Evolutionary conservation across 176 grass and related monocot genomes (phyloP), one percentile per base, ranked within the genome.

Genomic region (Saccharum spontaneum): DNA sequence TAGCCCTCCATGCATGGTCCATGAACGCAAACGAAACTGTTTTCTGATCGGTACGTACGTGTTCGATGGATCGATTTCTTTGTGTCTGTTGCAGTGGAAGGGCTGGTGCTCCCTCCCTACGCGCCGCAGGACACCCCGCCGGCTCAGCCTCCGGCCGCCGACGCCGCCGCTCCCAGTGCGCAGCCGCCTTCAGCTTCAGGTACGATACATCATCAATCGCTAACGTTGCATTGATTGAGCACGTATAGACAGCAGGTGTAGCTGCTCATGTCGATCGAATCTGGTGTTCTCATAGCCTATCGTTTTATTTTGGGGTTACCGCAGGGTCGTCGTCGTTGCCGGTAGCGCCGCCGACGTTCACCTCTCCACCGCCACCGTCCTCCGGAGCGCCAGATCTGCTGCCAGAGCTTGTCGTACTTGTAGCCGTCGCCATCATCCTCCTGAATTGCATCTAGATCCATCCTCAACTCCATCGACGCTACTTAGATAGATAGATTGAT

Each of bases 61-160:
- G 10, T 18, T 52, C 5, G 20, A 8, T 77, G 18, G 5, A 23
- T 77, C 9, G 5, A 2, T n/a, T 70, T 26, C 6, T 45, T 45
- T 69, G 18, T 40, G 69, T 22, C 23, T 49, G 71, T 52, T 18
- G 59, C 69, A 90, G 84, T 83, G 79, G 2, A 72, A 78, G 88
- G 79, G 1, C 55, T 86, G 28, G 66, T 55, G 37, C 88, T 90
- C 50, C 88, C 84, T 37, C 79, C 84, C 10, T 90, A 79, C 57
- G 67, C 63, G 67, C 88, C 84, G 3, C 5, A 43, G 54, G 79
- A 12, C 79, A 26, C 65, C 2, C 17, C 31, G 3, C 23, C 60
- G 6, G 43, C 71, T 36, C 15, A 73, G 59, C 0, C 44, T 3
- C 57, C 72, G 4, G n/a, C 9, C 23, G 1, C 2, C n/a, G n/a